These are phyloP conservation scores for Endocalyx cinctus DNA, from an alignment of 2,329 filamentous ascomycete genomes.

Conservation along the genomic window DNA sequence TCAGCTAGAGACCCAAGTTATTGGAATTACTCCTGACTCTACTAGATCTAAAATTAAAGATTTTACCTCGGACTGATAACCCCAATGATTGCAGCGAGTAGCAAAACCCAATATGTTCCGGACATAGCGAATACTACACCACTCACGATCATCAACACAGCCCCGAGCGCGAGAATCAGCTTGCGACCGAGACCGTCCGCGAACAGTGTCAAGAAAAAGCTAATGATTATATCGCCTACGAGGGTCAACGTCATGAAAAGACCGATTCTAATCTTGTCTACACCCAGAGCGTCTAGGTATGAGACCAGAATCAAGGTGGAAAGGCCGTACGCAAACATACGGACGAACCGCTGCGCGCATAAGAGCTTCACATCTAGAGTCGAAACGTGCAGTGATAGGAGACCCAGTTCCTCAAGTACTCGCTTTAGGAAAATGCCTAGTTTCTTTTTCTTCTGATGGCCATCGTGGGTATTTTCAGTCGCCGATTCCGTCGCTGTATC, in stretches of 20 bases:
- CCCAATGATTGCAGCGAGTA: conserved; percentile 53
- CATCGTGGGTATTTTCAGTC: too few relatives aligned
- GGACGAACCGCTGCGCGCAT: conserved; percentile 54
- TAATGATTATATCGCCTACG: conserved; percentile 54
- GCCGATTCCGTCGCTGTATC: too few relatives aligned
- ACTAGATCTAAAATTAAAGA: not conserved
- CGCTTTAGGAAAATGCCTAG: too few relatives aligned
- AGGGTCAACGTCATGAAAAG: conserved; percentile 64
- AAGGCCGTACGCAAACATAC: conserved; percentile 59
- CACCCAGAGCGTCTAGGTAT: conserved; percentile 46
- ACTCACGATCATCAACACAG: conserved; percentile 50
- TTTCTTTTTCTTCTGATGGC: too few relatives aligned
- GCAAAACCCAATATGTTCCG: conserved; percentile 53
- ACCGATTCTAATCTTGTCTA: conserved; percentile 49
- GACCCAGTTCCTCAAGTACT: conserved; percentile 36
- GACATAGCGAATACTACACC: conserved; percentile 50
- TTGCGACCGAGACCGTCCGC: conserved; percentile 55
- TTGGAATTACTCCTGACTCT: too few relatives aligned
- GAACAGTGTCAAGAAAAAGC: conserved; percentile 53
- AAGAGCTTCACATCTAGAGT: conserved; percentile 51
- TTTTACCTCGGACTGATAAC: conserved; percentile 53
- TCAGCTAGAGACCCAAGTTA: conserved; percentile 1
- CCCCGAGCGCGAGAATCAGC: conserved; percentile 49
- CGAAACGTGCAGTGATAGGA: conserved; percentile 37
- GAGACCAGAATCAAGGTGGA: conserved; percentile 54